Evolutionary conservation across 164 flowering plant genomes (phyloP), one percentile per base, ranked within the genome.

Genomic region (Aristolochia californica): DNA sequence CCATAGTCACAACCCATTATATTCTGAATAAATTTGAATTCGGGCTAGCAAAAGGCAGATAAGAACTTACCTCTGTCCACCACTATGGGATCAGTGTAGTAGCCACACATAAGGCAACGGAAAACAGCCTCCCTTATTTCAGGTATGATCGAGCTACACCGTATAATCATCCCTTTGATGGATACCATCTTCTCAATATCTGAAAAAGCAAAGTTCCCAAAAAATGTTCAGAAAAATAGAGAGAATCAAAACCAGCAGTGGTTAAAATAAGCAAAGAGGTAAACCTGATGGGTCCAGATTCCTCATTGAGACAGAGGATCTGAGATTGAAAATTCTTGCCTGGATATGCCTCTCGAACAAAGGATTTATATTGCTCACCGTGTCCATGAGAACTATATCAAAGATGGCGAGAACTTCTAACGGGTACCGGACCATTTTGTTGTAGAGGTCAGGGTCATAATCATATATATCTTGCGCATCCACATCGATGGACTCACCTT

Each of bases 131-230:
- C 99, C 72, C 91, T 85, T 60, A 93, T 89, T 66, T 93, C 99
- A 0, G 99, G 99, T 68, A 93, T 89, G 54, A 93, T 80, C 1
- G 95, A 79, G 62, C 97, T 93, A 70, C 87, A 80, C 14, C 99
- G 76, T 45, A 93, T 93, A 55, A 93, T 74, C 99, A 93, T 93
- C 56, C 99, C 99, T 68, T 89, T 89, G 66, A 93, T 66, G 0
- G 97, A 87, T 18, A 93, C 83, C 99, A 93, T 83, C 83, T 85
- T 93, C 74, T 89, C 97, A 66, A 85, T 85, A 56, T 88, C 96
- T 85, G 66, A 27, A 25, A 24, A 72, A 63, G 43, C 0, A 57
- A 70, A 50, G 20, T 23, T 34, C 10, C 40, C 56, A 54, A 58
- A 30, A 15, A 52, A 3, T 15, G 24, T 15, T 45, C 38, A 20